These are phyloP conservation scores for Fusarium drepaniforme DNA, from an alignment of 2,329 filamentous ascomycete genomes.

Conservation along the genomic window DNA sequence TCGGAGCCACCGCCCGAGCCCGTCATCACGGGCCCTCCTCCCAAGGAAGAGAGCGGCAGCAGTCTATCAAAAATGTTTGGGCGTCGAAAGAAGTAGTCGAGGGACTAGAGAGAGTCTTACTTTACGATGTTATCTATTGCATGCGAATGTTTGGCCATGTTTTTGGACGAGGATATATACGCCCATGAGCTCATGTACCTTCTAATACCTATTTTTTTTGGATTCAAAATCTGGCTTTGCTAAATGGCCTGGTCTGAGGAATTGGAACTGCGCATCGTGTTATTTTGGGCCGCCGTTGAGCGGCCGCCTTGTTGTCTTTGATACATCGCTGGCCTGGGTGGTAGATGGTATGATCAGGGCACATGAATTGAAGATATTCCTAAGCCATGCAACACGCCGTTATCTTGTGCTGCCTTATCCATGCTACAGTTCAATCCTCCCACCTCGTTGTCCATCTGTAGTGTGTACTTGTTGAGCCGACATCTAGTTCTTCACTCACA, in stretches of 20 bases:
- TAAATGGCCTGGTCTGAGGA: slow-evolving; percentile 5
- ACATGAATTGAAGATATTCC: not conserved
- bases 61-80: slow-evolving; percentile 63
- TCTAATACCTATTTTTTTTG: slow-evolving; percentile 41
- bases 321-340: slow-evolving; percentile 19
- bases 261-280: not conserved
- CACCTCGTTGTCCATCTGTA: not conserved
- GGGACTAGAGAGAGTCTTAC: slow-evolving; percentile 39
- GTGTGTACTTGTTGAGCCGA: no score
- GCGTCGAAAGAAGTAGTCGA: slow-evolving; percentile 61
- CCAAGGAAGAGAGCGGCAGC: slow-evolving; percentile 53
- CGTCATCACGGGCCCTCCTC: slow-evolving; percentile 41
- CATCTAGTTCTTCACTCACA: no score
- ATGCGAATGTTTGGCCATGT: slow-evolving; percentile 15
- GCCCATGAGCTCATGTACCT: slow-evolving; percentile 45
- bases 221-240: slow-evolving; percentile 23
- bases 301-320: slow-evolving; percentile 25
- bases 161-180: slow-evolving; percentile 37
- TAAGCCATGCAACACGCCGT: not conserved
- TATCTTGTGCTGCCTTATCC: not conserved
- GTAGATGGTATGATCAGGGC: slow-evolving; percentile 10
- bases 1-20: slow-evolving; percentile 71
- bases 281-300: slow-evolving; percentile 5
- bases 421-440: not conserved
- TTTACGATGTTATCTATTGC: slow-evolving; percentile 31